Percentiles rank a stretch among this genome's conserved stretches.
phyloP scores from a whole-genome alignment of 371 early-diverging fungal species.

The Haplosporangium sp. region DNA sequence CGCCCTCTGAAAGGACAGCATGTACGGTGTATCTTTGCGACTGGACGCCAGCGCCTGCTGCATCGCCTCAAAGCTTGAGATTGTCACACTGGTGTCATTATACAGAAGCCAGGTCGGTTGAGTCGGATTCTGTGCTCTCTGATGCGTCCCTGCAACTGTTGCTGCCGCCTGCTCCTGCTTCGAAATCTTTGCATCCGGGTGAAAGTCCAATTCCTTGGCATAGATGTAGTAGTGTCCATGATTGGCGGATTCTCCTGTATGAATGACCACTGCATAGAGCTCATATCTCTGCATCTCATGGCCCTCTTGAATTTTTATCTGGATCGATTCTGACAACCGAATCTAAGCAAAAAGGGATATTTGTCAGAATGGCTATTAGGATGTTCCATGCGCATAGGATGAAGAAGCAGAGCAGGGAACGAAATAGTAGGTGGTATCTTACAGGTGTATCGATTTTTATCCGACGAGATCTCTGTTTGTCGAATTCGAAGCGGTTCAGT shows the following conservation, averaged over 20 bases:
- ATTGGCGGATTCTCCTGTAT: conserved; percentile 54
- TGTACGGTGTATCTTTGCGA: conserved; percentile 39
- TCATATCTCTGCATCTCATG: conserved; percentile 23
- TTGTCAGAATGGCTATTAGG: background rate
- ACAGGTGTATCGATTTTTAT: conserved; percentile 54
- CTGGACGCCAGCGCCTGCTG: conserved; percentile 25
- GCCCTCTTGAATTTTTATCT: conserved; percentile 18
- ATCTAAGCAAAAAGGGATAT: conserved; percentile 9
- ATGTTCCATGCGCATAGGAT: background rate
- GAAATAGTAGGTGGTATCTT: background rate
- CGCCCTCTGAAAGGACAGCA: conserved; percentile 32
- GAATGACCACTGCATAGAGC: conserved; percentile 50
- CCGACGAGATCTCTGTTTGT: conserved; percentile 26
- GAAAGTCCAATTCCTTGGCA: conserved; percentile 34
- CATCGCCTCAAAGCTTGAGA: conserved; percentile 37
- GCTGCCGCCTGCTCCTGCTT: too few relatives aligned
- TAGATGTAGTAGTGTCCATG: conserved; percentile 58
- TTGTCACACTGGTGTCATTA: conserved; percentile 40
- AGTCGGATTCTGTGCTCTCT: background rate
- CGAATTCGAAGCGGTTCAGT: conserved; percentile 54
- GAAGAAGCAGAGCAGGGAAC: background rate
- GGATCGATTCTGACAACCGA: conserved; percentile 10
- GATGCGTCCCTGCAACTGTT: background rate
- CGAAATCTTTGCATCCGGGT: too few relatives aligned
- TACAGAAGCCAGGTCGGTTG: conserved; percentile 31